A percentile compares a stretch with the other conserved stretches of the same genome.
phyloP scores from a whole-genome alignment of 495 filamentous ascomycete species.

The Filosporella fistucella region DNA sequence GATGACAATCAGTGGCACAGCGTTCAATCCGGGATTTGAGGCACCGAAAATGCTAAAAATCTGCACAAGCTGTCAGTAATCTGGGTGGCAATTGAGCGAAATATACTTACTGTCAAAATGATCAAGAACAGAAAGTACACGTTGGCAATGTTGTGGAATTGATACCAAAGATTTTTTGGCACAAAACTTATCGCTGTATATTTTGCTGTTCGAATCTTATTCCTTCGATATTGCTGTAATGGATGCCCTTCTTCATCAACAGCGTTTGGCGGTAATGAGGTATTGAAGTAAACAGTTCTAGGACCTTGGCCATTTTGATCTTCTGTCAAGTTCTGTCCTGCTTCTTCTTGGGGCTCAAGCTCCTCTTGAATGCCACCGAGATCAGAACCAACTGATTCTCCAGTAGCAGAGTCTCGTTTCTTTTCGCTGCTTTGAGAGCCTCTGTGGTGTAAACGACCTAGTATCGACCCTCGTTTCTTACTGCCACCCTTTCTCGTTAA shows the following conservation, averaged over 20 bases:
- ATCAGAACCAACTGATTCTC: slow-evolving; percentile 27
- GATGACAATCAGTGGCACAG: slow-evolving; percentile 92
- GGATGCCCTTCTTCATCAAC: slow-evolving; percentile 82
- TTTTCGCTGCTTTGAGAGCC: slow-evolving; percentile 57
- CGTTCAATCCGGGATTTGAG: slow-evolving; percentile 82
- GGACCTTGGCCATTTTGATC: slow-evolving; percentile 30
- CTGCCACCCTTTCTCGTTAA: slow-evolving; percentile 65
- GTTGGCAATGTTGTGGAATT: slow-evolving; percentile 99
- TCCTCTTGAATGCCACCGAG: slow-evolving; percentile 40
- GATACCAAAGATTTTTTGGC: slow-evolving; percentile 95
- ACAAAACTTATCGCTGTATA: slow-evolving; percentile 94
- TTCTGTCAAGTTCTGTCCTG: slow-evolving; percentile 25
- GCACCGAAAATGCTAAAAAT: slow-evolving; percentile 95
- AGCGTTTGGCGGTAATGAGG: slow-evolving; percentile 70
- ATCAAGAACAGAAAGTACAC: slow-evolving; percentile 97
- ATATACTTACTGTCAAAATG: slow-evolving; percentile 74
- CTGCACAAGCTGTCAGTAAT: slow-evolving; percentile 39
- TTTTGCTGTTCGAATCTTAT: slow-evolving; percentile 97
- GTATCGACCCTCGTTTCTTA: slow-evolving; percentile 80
- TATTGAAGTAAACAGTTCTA: slow-evolving; percentile 76
- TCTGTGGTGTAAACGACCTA: slow-evolving; percentile 65
- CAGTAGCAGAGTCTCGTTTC: slow-evolving; percentile 58
- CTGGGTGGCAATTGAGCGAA: not conserved
- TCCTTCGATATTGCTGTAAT: slow-evolving; percentile 65
- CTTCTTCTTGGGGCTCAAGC: slow-evolving; percentile 29